Evolutionary conservation across 2,329 filamentous ascomycete species (phyloP), one percentile per base, ranked within the genome.

Genomic region (Ophiostoma novo-ulmi): DNA sequence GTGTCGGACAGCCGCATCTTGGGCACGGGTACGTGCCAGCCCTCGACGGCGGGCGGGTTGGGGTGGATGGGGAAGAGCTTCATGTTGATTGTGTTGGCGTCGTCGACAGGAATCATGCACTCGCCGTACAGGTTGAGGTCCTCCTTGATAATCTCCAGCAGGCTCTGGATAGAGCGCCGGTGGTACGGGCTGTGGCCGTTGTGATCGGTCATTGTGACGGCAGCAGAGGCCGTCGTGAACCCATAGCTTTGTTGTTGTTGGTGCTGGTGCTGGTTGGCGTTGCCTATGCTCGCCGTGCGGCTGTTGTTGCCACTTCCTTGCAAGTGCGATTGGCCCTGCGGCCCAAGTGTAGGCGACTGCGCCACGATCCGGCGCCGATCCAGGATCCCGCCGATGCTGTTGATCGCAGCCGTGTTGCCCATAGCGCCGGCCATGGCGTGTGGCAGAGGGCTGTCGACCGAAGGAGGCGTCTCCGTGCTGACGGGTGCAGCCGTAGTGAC

Each of bases 71-170:
- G 93, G 79, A 97, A 97, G 68, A 97, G 87, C 81, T 97, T 97
- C 85, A 97, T 92, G 80, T 97, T 97, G 80, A 97, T 89, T 0
- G 93, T 97, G 79, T 97, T 97, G 72, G 93, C 89, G 75, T 97
- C 93, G 79, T 97, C 93, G 74, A 97, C 94, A 0, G 94, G 94
- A 76, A 97, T 97, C 94, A 97, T 97, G 84, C 94, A 97, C 82
- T 99, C 95, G 77, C 92, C 94, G 77, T 97, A 99, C 76, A 96
- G 96, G 78, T 98, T 97, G 75, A 99, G 78, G 78, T 99, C 94
- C 80, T 97, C 88, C 77, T 89, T 89, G 71, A 91, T 85, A 73
- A 91, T 90, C 80, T 91, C 93, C 75, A 98, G 85, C 74, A 99
- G 81, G 75, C 91, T 92, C 82, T 94, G 91, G 77, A 97, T 96